phyloP scores from a whole-genome alignment of 2,329 filamentous ascomycete genomes.

The Xylaria sp. region DNA sequence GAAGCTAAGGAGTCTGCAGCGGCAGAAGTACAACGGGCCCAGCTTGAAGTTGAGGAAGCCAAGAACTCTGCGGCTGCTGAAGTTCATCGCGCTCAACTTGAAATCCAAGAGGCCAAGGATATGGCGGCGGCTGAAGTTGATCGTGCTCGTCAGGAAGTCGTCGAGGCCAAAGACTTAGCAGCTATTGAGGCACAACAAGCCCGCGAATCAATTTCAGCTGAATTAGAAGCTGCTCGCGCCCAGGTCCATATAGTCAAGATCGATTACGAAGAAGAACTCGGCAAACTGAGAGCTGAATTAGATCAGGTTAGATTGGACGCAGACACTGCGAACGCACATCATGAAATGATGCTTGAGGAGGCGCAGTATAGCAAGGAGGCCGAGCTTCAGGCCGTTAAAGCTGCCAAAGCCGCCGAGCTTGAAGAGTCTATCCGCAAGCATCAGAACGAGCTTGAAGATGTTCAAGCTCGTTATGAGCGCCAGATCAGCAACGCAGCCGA shows the following conservation, averaged over 20 bases:
- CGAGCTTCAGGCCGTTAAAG: constrained; percentile 58
- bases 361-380: constrained; percentile 75
- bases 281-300: constrained; percentile 77
- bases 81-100: constrained; percentile 28
- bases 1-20: constrained; percentile 27
- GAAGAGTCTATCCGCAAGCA: constrained; percentile 63
- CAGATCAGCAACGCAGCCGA: constrained; percentile 79
- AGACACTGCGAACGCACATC: constrained; percentile 81
- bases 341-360: constrained; percentile 87
- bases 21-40: constrained; percentile 61
- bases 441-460: constrained; percentile 76
- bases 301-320: constrained; percentile 82
- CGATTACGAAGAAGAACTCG: constrained; percentile 83
- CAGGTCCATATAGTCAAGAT: constrained; percentile 86
- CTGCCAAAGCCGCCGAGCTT: constrained; percentile 51
- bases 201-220: constrained; percentile 79
- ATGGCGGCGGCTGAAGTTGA: constrained; percentile 29
- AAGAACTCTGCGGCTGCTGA: constrained; percentile 74
- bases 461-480: constrained; percentile 79
- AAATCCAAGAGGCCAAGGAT: constrained; percentile 33
- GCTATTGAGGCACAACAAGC: constrained; percentile 84
- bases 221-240: constrained; percentile 85
- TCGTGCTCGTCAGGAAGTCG: constrained; percentile 83
- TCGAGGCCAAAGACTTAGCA: constrained; percentile 83
- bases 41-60: constrained; percentile 86